Conservation (phyloP, 805 yeast genomes). For the Lipomyces kockii region DNA sequence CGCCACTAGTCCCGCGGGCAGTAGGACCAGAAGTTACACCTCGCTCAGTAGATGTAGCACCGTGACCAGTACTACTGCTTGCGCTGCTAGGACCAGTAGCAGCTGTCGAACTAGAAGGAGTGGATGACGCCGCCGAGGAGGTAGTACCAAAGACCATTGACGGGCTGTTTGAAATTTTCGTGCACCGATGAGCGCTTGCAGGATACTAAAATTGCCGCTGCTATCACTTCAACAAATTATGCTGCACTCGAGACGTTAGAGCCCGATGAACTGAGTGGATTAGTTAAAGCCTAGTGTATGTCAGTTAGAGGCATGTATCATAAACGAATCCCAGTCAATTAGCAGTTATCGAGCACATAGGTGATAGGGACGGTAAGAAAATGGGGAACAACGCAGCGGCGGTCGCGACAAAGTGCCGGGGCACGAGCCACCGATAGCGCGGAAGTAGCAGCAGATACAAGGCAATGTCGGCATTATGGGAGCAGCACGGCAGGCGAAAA, state of each 20-base stretch:
- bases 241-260: not conserved
- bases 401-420: not conserved
- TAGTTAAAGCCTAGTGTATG: not conserved
- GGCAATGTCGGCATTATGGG: not conserved
- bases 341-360: not conserved
- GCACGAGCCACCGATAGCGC: constrained; percentile 13
- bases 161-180: not conserved
- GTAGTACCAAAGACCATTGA: constrained; percentile 1
- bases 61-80: not conserved
- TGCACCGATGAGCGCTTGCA: not conserved
- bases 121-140: not conserved
- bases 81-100: not conserved
- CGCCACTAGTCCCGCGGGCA: not conserved
- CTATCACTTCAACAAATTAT: not conserved
- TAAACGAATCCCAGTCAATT: not conserved
- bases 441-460: not conserved
- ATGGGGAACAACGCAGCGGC: not conserved
- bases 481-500: not conserved
- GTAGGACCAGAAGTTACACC: constrained; percentile 1
- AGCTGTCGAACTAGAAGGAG: constrained; percentile 1
- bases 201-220: not conserved
- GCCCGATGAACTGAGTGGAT: not conserved
- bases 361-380: not conserved
- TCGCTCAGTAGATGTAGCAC: constrained; percentile 1
- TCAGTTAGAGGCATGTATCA: not conserved